phyloP scores from a whole-genome alignment of 768 basidiomycete genomes.

The Nidularia pulvinata region DNA sequence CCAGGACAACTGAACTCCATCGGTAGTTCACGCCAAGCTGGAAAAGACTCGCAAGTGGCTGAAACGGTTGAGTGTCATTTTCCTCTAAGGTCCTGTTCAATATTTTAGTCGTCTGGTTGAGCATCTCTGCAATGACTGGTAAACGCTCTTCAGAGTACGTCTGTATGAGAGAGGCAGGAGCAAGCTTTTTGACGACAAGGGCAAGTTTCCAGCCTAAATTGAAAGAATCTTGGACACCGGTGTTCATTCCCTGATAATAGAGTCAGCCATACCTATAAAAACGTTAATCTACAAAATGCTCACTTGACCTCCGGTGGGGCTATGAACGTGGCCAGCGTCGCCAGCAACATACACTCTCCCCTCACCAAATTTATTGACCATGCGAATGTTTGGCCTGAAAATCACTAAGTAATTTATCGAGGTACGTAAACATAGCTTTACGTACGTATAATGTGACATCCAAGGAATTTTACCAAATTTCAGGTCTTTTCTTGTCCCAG shows the following conservation, averaged over 20 bases:
- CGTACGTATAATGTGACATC: conserved; percentile 22
- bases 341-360: conserved; percentile 14
- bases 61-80: conserved; percentile 6
- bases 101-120: conserved; percentile 21
- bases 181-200: conserved; percentile 17
- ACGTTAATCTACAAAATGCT: neutral
- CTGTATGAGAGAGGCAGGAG: conserved; percentile 18
- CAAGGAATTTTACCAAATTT: conserved; percentile 22
- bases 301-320: conserved; percentile 27
- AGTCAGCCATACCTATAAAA: neutral
- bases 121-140: conserved; percentile 33
- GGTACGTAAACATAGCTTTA: neutral
- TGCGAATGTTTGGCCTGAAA: conserved; percentile 11
- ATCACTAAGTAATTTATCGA: no score
- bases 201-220: conserved; percentile 33
- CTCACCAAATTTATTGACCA: conserved; percentile 10
- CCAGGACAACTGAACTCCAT: conserved; percentile 45
- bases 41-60: conserved; percentile 17
- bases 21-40: conserved; percentile 57
- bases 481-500: conserved; percentile 14
- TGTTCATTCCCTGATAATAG: conserved; percentile 23
- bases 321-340: conserved; percentile 30
- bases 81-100: conserved; percentile 13
- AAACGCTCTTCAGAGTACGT: conserved; percentile 26
- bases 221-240: conserved; percentile 24